Evolutionary conservation across 331 rosid genomes (phyloP).

Genomic region (Acacia concinna): DNA sequence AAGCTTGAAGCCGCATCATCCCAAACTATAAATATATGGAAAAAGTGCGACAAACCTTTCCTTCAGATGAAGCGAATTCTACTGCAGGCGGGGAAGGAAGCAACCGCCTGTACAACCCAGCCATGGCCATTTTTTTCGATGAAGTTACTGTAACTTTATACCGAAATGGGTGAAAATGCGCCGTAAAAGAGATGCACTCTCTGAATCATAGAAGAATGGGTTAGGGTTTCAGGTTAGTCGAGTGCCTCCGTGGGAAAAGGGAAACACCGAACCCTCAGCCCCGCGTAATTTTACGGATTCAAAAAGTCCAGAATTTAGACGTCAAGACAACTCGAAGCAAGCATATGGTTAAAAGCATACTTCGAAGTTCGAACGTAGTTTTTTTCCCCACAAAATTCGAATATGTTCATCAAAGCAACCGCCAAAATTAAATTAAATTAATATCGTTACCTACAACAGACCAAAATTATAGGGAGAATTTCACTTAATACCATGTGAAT

Average conservation of each 20-base stretch:
- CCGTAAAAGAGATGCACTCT: not conserved
- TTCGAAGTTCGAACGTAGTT: no score
- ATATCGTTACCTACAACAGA: no score
- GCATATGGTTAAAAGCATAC: no score
- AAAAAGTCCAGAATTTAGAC: no score
- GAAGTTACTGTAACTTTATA: not conserved
- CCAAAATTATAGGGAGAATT: no score
- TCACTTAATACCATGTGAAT: no score
- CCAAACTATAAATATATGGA: not conserved
- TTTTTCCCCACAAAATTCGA: no score
- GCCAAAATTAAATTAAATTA: no score
- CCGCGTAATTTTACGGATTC: slow-evolving; percentile 19
- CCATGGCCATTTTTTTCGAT: slow-evolving; percentile 63
- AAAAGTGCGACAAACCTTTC: slow-evolving; percentile 51
- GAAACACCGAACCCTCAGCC: not conserved
- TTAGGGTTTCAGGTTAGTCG: not conserved
- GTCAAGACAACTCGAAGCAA: no score
- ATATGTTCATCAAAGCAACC: no score
- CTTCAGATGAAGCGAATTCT: slow-evolving; percentile 75
- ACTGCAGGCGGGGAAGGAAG: slow-evolving; percentile 90
- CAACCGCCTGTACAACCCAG: slow-evolving; percentile 75
- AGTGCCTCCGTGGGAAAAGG: no score
- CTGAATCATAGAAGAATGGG: not conserved
- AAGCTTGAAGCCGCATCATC: not conserved
- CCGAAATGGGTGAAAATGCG: not conserved